phyloP scores from a whole-genome alignment of 805 yeast genomes.

The Yamadazyma kitorensis region DNA sequence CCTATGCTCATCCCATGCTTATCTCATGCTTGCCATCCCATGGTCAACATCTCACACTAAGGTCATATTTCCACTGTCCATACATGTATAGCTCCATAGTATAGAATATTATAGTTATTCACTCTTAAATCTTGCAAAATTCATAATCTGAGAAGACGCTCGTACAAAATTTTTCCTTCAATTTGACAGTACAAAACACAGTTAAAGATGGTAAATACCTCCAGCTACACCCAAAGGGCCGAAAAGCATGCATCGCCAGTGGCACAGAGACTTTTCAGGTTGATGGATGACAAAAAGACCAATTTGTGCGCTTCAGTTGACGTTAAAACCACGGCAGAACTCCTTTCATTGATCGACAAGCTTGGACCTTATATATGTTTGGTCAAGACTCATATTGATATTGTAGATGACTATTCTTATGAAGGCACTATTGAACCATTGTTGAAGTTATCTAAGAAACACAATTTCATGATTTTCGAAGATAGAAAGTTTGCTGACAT shows the following conservation, averaged over 20 bases:
- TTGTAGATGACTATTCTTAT: slow-evolving; percentile 81
- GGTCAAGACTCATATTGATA: slow-evolving; percentile 93
- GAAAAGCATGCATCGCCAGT: slow-evolving; percentile 69
- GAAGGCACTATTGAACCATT: slow-evolving; percentile 79
- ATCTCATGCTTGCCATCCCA: no score
- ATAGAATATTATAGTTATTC: no score
- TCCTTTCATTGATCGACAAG: slow-evolving; percentile 66
- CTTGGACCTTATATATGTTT: slow-evolving; percentile 91
- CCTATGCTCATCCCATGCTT: no score
- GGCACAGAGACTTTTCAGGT: slow-evolving; percentile 66
- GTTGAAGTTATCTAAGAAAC: slow-evolving; percentile 67
- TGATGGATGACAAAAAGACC: slow-evolving; percentile 78
- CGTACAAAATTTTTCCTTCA: no score
- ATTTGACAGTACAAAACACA: no score
- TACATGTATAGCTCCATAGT: no score
- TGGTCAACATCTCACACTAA: no score
- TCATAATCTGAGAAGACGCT: no score
- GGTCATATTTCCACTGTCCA: no score
- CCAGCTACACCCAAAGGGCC: slow-evolving; percentile 68
- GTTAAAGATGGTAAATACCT: slow-evolving; percentile 6
- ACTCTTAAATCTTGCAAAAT: no score
- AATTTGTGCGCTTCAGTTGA: slow-evolving; percentile 95
- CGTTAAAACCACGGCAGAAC: slow-evolving; percentile 75
- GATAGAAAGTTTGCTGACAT: slow-evolving; percentile 98
- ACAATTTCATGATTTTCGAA: slow-evolving; percentile 89